phyloP scores from a whole-genome alignment of 2,329 filamentous ascomycete species.

The Curvularia sp. region DNA sequence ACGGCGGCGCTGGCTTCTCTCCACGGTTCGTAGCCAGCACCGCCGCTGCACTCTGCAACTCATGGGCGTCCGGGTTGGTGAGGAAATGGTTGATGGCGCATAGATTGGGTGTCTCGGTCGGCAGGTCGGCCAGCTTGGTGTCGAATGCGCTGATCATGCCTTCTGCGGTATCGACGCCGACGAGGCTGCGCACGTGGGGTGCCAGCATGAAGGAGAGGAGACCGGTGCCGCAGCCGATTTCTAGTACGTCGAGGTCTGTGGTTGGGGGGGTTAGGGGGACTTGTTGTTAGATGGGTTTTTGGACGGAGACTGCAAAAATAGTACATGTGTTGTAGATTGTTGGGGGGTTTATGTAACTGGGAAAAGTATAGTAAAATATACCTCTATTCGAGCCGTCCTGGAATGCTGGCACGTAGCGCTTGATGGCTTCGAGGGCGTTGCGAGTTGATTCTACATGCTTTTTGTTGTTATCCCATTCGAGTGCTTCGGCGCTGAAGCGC shows the following conservation, averaged over 20 bases:
- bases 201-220: slow-evolving; percentile 60
- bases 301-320: background rate
- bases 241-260: slow-evolving; percentile 57
- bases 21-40: slow-evolving; percentile 46
- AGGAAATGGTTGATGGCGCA: slow-evolving; percentile 57
- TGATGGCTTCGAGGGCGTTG: slow-evolving; percentile 56
- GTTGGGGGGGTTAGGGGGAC: background rate
- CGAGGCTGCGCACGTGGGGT: slow-evolving; percentile 56
- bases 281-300: background rate
- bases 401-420: slow-evolving; percentile 49
- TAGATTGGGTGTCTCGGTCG: slow-evolving; percentile 50
- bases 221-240: slow-evolving; percentile 65
- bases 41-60: slow-evolving; percentile 38
- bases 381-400: slow-evolving; percentile 38
- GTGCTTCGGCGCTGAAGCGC: slow-evolving; percentile 64
- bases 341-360: background rate
- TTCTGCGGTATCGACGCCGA: slow-evolving; percentile 61
- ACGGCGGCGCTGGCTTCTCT: slow-evolving; percentile 31
- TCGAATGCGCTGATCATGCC: slow-evolving; percentile 63
- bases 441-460: slow-evolving; percentile 56
- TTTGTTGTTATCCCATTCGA: slow-evolving; percentile 62
- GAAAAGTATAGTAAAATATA: slow-evolving; percentile 10
- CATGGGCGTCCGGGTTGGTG: slow-evolving; percentile 57
- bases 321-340: background rate
- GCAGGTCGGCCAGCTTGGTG: slow-evolving; percentile 51